These are phyloP conservation scores for Pogostemon cablin DNA, from an alignment of 257 asterid genomes.

Conservation along the genomic window DNA sequence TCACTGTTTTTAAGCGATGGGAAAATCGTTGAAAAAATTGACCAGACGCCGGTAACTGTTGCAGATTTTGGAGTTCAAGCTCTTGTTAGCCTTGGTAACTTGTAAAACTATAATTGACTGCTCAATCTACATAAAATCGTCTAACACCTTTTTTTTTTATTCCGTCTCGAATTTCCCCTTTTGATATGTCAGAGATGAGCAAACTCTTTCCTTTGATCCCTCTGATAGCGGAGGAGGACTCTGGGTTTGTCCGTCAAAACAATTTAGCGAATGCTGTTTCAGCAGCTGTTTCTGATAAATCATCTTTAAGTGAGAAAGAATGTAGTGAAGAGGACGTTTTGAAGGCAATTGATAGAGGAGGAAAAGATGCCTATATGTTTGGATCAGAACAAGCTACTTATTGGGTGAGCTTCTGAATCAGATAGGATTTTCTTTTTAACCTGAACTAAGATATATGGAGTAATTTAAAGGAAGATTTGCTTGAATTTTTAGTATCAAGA, in stretches of 20 bases:
- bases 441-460: not conserved
- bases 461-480: not conserved
- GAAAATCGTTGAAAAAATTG: constrained; percentile 62
- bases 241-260: constrained; percentile 71
- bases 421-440: constrained; percentile 20
- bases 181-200: constrained; percentile 61
- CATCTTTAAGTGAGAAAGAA: constrained; percentile 44
- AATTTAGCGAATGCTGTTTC: constrained; percentile 73
- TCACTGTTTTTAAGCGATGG: constrained; percentile 68
- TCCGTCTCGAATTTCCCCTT: not conserved
- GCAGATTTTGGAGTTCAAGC: constrained; percentile 99
- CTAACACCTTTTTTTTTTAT: not conserved
- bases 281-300: constrained; percentile 56
- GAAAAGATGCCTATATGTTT: constrained; percentile 70
- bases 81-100: constrained; percentile 83
- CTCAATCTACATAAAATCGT: not conserved
- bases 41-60: constrained; percentile 87
- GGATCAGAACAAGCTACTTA: constrained; percentile 77
- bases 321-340: constrained; percentile 59
- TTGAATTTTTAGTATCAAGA: constrained; percentile 20
- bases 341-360: constrained; percentile 91
- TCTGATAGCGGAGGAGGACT: constrained; percentile 96
- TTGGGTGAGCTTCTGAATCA: constrained; percentile 65
- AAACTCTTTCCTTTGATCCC: constrained; percentile 81
- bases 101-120: not conserved